phyloP scores from a whole-genome alignment of 129 eudicot species.

The Helichrysum umbraculigerum region DNA sequence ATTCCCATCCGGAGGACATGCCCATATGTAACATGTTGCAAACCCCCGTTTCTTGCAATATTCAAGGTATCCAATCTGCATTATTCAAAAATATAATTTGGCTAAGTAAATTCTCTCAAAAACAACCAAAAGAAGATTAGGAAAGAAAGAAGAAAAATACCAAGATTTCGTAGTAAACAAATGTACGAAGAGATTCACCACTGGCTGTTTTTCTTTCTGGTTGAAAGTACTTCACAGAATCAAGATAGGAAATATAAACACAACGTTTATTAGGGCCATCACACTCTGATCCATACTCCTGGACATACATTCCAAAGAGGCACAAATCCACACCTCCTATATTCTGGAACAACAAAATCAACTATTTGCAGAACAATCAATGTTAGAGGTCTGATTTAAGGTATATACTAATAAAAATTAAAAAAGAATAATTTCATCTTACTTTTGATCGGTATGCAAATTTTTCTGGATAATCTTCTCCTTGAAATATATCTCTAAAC shows the following conservation, averaged over 20 bases:
- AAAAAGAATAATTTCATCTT: conserved; percentile 10
- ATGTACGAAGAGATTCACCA: conserved; percentile 86
- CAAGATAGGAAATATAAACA: conserved; percentile 75
- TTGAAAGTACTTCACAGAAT: conserved; percentile 81
- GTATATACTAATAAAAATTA: not conserved
- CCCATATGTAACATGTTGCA: conserved; percentile 79
- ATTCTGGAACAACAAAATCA: conserved; percentile 71
- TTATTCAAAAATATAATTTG: not conserved
- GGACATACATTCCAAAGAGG: conserved; percentile 76
- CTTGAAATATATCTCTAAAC: conserved; percentile 55
- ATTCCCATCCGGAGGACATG: conserved; percentile 77
- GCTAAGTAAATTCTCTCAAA: not conserved
- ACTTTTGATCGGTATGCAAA: conserved; percentile 72
- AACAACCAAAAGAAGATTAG: not conserved
- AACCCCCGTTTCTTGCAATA: conserved; percentile 83
- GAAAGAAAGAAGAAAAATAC: conserved; percentile 29
- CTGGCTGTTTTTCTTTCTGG: conserved; percentile 52
- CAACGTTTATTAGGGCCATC: conserved; percentile 66
- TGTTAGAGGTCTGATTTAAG: conserved; percentile 19
- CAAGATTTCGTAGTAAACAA: conserved; percentile 80
- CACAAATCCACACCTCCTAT: conserved; percentile 78
- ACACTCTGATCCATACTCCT: conserved; percentile 87
- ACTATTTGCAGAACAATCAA: conserved; percentile 40
- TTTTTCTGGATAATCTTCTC: conserved; percentile 58
- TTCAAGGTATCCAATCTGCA: conserved; percentile 84